Evolutionary conservation across 2,329 filamentous ascomycete species (phyloP).

Genomic region (Penicillium aurantiogriseum): DNA sequence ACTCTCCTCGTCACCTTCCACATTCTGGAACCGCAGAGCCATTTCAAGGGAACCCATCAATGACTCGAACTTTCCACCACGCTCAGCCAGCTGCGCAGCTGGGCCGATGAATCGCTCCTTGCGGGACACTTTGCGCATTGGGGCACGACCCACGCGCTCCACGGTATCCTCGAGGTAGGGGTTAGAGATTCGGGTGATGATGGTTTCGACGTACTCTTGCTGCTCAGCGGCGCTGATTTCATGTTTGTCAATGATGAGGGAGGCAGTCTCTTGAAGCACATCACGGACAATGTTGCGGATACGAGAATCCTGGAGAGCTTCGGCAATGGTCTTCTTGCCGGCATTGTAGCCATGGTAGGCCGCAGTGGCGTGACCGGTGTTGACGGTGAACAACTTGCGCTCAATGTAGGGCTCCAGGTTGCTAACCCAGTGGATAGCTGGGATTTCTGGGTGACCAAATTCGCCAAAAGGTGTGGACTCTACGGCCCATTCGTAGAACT

Average conservation of each 20-base stretch:
- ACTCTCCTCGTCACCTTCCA: constrained; percentile 88
- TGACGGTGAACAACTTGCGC: constrained; percentile 99
- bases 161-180: constrained; percentile 88
- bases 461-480: constrained; percentile 81
- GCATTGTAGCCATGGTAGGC: constrained; percentile 92
- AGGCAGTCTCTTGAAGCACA: constrained; percentile 80
- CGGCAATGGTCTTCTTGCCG: constrained; percentile 83
- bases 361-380: constrained; percentile 93
- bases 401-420: constrained; percentile 94
- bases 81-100: constrained; percentile 82
- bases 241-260: constrained; percentile 84
- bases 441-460: constrained; percentile 67
- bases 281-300: constrained; percentile 78
- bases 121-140: constrained; percentile 86
- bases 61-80: constrained; percentile 67
- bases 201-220: constrained; percentile 83
- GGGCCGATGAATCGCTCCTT: constrained; percentile 96
- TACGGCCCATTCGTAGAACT: constrained; percentile 99
- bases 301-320: constrained; percentile 75
- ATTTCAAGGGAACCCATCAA: constrained; percentile 84
- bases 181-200: constrained; percentile 90
- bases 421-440: constrained; percentile 90
- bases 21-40: constrained; percentile 92
- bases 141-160: constrained; percentile 91
- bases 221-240: constrained; percentile 73